A percentile compares a stretch with the other conserved stretches of the same genome.
Conservation (phyloP, 2,329 filamentous ascomycete genomes). For the Fusarium robinianum region DNA sequence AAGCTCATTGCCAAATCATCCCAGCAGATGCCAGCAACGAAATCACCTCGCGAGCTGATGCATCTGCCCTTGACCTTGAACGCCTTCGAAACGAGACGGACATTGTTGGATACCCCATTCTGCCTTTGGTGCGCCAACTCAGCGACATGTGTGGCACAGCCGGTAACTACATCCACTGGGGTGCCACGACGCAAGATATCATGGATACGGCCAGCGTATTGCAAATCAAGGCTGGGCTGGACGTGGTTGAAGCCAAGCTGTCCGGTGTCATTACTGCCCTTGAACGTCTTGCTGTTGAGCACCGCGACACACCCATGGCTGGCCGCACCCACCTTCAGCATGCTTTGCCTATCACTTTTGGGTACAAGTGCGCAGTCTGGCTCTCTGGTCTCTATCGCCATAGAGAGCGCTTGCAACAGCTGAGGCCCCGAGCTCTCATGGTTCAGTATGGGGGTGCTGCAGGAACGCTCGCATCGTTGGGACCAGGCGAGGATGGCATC, state of each 20-base stretch:
- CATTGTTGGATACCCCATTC: constrained; percentile 59
- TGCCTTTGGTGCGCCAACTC: constrained; percentile 55
- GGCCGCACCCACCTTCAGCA: constrained; percentile 63
- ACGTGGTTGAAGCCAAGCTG: constrained; percentile 52
- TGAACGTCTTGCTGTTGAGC: constrained; percentile 46
- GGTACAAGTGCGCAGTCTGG: constrained; percentile 62
- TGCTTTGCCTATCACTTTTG: constrained; percentile 60
- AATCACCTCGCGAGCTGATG: constrained; percentile 43
- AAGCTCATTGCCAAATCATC: constrained; percentile 53
- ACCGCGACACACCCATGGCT: constrained; percentile 60
- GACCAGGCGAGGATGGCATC: constrained; percentile 51
- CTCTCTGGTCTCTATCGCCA: constrained; percentile 55
- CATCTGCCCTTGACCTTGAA: constrained; percentile 28
- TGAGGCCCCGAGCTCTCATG: constrained; percentile 51
- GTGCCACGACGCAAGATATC: constrained; percentile 63
- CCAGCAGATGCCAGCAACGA: constrained; percentile 43
- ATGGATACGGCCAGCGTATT: constrained; percentile 60
- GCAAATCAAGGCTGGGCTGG: constrained; percentile 56
- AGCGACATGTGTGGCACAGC: constrained; percentile 13
- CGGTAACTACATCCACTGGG: constrained; percentile 57
- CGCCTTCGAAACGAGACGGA: constrained; percentile 54
- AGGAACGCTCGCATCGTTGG: constrained; percentile 58
- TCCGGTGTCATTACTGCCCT: constrained; percentile 49
- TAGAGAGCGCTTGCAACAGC: constrained; percentile 50
- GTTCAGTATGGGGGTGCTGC: constrained; percentile 63